Evolutionary conservation across 768 basidiomycete species (phyloP), one percentile per base, ranked within the genome.

Genomic region (Pleurotus tuoliensis): DNA sequence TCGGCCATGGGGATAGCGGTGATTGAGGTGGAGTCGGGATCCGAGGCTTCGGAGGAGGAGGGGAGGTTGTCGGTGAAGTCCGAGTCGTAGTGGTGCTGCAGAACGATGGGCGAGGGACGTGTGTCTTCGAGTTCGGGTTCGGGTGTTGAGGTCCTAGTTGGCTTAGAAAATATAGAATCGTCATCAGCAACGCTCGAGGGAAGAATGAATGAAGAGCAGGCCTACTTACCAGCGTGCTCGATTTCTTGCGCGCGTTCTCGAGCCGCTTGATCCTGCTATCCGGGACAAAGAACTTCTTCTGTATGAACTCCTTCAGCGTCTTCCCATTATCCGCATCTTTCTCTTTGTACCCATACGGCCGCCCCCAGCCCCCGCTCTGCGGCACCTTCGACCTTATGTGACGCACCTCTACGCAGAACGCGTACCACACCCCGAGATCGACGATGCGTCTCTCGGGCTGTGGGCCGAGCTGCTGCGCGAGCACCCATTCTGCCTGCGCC

Each of bases 401-500:
- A 8, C 40, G 47, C 12, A 55, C 27, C n/a, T 67, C 56, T 5
- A 47, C 37, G 56, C 74, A 78, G 64, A 84, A 87, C 5, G 30
- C 37, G 37, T 73, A 63, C 86, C 85, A 88, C 13, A 71, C 62
- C 0, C 58, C 48, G 4, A 82, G 59, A 53, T 84, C 70, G 5
- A 88, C 55, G 16, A 77, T 55, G 43, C 64, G 66, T 15, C 59
- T 54, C 3, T 62, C 53, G 15, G 59, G 55, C 22, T 65, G 62
- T 38, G 54, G 59, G 8, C 61, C 71, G 34, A 76, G 63, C 57
- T 79, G 80, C 49, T 84, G 74, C 9, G 80, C 76, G 38, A 84
- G 64, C 6, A 88, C 61, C 86, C 86, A 88, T 37, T 77, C 78
- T 0, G 77, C 76, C 7, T 87, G 83, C 8, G 75, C 71, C 9